These are phyloP conservation scores for Hypoxylon cercidicola DNA, from an alignment of 495 filamentous ascomycete genomes.

Conservation along the genomic window DNA sequence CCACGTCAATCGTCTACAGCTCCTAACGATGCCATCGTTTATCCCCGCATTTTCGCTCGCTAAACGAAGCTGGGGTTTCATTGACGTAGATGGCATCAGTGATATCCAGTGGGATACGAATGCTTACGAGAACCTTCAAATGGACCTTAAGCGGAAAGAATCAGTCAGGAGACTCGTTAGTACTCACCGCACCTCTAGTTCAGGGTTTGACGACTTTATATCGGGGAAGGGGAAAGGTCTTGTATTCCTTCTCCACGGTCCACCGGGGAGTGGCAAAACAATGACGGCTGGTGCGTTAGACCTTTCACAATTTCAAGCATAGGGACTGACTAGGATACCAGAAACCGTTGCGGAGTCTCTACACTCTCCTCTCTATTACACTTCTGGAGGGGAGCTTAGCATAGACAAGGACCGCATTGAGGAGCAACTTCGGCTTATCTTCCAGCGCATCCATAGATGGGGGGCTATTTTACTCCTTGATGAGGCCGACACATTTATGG, in stretches of 20 bases:
- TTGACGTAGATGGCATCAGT: conserved; percentile 18
- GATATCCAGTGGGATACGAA: conserved; percentile 20
- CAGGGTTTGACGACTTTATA: conserved; percentile 30
- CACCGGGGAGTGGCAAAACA: conserved; percentile 23
- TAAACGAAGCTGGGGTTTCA: conserved; percentile 19
- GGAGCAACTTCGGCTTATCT: conserved; percentile 48
- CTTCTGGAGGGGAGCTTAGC: conserved; percentile 8
- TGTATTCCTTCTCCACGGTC: conserved; percentile 26
- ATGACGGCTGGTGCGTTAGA: conserved; percentile 16
- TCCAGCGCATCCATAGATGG: conserved; percentile 53
- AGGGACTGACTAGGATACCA: neutral
- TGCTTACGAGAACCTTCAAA: conserved; percentile 27
- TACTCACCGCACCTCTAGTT: conserved; percentile 8
- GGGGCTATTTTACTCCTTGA: conserved; percentile 57
- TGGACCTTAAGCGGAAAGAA: conserved; percentile 16
- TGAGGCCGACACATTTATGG: conserved; percentile 61
- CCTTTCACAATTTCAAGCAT: neutral
- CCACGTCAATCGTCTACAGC: neutral
- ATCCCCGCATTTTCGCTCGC: conserved; percentile 25
- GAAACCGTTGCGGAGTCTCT: conserved; percentile 30
- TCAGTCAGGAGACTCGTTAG: conserved; percentile 16
- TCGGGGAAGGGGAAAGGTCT: conserved; percentile 25
- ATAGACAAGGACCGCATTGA: conserved; percentile 14
- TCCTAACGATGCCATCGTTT: conserved; percentile 12
- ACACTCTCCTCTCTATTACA: conserved; percentile 22